phyloP scores from a whole-genome alignment of 2,329 filamentous ascomycete species.

The Colletotrichum gigasporum region DNA sequence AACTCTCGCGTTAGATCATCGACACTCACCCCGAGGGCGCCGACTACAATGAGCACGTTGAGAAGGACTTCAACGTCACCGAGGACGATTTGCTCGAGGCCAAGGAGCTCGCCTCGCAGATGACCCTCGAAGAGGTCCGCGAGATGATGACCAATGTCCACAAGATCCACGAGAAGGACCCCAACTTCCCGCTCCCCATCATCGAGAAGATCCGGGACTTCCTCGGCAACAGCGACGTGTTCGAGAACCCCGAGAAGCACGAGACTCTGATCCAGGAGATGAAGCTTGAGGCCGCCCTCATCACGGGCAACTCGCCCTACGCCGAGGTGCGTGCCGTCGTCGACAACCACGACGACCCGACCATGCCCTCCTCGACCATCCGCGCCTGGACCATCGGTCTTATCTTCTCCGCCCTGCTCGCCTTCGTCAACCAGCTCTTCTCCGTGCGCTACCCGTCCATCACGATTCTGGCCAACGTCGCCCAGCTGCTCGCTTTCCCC shows the following conservation, averaged over 20 bases:
- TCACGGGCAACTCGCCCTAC: constrained; percentile 44
- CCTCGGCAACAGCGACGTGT: constrained; percentile 41
- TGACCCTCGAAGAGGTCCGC: constrained; percentile 52
- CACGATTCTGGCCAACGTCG: constrained; percentile 47
- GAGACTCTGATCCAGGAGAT: constrained; percentile 42
- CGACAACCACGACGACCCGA: constrained; percentile 48
- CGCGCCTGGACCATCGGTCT: constrained; percentile 46
- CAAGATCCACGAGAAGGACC: constrained; percentile 51
- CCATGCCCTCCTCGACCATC: constrained; percentile 47
- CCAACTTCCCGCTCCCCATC: constrained; percentile 53
- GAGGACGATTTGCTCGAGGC: constrained; percentile 57
- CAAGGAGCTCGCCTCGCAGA: constrained; percentile 52
- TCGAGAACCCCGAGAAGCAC: constrained; percentile 48
- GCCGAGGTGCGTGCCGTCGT: constrained; percentile 51
- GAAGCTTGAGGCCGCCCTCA: constrained; percentile 44
- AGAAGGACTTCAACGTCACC: constrained; percentile 49
- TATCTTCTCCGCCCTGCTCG: constrained; percentile 42
- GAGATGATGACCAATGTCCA: constrained; percentile 49
- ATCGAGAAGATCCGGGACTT: constrained; percentile 50
- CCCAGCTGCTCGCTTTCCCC: constrained; percentile 48
- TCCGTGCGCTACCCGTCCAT: constrained; percentile 47
- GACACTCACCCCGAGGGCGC: constrained; percentile 8
- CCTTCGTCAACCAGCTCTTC: constrained; percentile 48
- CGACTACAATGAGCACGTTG: constrained; percentile 19
- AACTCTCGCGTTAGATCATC: constrained; percentile 1